These are phyloP conservation scores for Colletotrichum salicis DNA, from an alignment of 2,329 filamentous ascomycete species.

Conservation along the genomic window DNA sequence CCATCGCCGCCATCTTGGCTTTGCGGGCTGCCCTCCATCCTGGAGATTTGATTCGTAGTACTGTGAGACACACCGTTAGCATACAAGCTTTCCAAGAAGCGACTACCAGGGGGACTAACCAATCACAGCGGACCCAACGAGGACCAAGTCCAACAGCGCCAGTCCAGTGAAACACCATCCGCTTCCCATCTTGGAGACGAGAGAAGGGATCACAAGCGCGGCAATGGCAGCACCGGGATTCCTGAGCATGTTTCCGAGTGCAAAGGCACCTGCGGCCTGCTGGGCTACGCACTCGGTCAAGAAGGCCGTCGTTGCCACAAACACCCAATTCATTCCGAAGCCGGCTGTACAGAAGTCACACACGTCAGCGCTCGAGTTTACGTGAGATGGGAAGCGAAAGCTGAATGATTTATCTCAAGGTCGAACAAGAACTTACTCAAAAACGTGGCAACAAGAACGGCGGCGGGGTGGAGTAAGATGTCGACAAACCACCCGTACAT, in stretches of 20 bases:
- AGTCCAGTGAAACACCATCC: slow-evolving; percentile 54
- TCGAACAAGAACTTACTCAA: slow-evolving; percentile 39
- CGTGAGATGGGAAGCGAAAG: background rate
- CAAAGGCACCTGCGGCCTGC: slow-evolving; percentile 52
- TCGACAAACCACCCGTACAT: slow-evolving; percentile 55
- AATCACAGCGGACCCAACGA: slow-evolving; percentile 40
- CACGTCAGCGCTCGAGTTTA: slow-evolving; percentile 6
- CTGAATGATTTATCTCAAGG: accelerated
- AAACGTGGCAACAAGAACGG: slow-evolving; percentile 43
- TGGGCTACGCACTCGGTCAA: slow-evolving; percentile 52
- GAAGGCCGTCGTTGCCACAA: slow-evolving; percentile 53
- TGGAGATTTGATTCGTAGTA: slow-evolving; percentile 25
- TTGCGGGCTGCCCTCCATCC: slow-evolving; percentile 31
- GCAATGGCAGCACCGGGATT: slow-evolving; percentile 52
- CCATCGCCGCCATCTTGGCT: slow-evolving; percentile 27
- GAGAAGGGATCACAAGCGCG: slow-evolving; percentile 46
- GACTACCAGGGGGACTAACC: slow-evolving; percentile 23
- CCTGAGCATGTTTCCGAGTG: slow-evolving; percentile 51
- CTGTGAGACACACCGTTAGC: slow-evolving; percentile 3
- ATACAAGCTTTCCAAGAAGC: background rate
- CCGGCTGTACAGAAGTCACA: slow-evolving; percentile 39
- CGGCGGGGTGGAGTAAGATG: slow-evolving; percentile 42
- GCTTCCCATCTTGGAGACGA: slow-evolving; percentile 48
- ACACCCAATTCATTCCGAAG: slow-evolving; percentile 53
- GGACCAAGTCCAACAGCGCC: slow-evolving; percentile 43